phyloP scores from a whole-genome alignment of 805 yeast species.

The Wickerhamiella slavikovae region DNA sequence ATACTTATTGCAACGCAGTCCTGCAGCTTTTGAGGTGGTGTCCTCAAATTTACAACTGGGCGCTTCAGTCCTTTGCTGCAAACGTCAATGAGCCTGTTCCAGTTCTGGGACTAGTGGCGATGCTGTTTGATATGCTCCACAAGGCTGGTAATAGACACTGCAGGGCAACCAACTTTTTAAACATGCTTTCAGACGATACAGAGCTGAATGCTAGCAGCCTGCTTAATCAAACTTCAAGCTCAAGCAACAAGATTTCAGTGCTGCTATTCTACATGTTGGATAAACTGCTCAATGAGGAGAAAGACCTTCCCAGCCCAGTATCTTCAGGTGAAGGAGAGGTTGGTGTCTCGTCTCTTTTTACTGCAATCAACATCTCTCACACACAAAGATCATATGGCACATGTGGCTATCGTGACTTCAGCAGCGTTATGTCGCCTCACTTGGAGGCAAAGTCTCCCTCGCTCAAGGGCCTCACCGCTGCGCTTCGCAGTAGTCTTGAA shows the following conservation, averaged over 20 bases:
- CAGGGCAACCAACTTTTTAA: conserved; percentile 61
- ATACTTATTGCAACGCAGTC: conserved; percentile 56
- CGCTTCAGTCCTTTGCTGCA: conserved; percentile 33
- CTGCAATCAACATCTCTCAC: conserved; percentile 7
- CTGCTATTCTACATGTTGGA: conserved; percentile 41
- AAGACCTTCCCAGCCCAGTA: conserved; percentile 1
- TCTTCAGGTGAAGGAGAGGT: neutral
- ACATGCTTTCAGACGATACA: conserved; percentile 25
- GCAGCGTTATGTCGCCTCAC: neutral
- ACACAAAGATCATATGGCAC: conserved; percentile 7
- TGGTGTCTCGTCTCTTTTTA: conserved; percentile 1
- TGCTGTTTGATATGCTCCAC: conserved; percentile 74
- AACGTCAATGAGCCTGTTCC: conserved; percentile 17
- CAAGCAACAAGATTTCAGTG: conserved; percentile 20
- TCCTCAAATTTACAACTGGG: conserved; percentile 49
- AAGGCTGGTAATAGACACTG: conserved; percentile 66
- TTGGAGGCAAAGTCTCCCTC: conserved; percentile 6
- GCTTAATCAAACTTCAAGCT: conserved; percentile 17
- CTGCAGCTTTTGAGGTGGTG: conserved; percentile 63
- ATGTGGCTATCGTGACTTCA: conserved; percentile 7
- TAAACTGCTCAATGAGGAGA: conserved; percentile 31
- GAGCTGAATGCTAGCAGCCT: conserved; percentile 35
- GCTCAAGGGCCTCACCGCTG: conserved; percentile 7
- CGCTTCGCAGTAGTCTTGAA: conserved; percentile 7
- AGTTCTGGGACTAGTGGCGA: conserved; percentile 64